Base-by-base conservation (phyloP, 805 yeast genomes). In the Candida sphagnicola region DNA sequence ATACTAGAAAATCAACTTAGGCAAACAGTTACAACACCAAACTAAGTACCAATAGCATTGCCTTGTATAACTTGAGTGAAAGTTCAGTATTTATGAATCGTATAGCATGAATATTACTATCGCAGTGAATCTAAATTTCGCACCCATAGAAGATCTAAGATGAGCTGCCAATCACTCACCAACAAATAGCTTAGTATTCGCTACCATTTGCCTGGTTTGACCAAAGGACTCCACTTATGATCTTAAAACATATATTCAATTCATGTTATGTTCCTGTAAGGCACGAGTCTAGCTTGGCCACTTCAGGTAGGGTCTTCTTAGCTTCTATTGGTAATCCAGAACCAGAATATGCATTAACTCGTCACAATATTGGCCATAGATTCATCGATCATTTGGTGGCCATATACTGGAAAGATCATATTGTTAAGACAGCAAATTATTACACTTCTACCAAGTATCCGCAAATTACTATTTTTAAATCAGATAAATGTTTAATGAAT, bases 321-420 rank as follows among this genome's bases (percentile, higher is more conserved):
- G 74, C 78, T 3, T 79, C 87, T 0, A 61, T 88, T 2, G 96
- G 96, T 1, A 88, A 88, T 50, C 95, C 95, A 0, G 85, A 80
- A 39, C 71, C 77, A 0, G 59, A 67, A 35, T 85, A 73, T 48
- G 59, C 61, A 5, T 67, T 69, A 5, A 84, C 95, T 0, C 65
- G 95, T 25, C 96, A 88, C 53, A 86, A 82, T 42, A 86, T 81
- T 0, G 96, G 95, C 1, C 85, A 85, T 45, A 54, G 70, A 35
- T 60, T 80, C 28, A 65, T 80, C 25, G 58, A 65, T 42, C 48
- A 53, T 46, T 39, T 66, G 18, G 51, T 50, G 4, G 32, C 40
- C 1, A 46, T 43, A 13, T 49, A 49, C 28, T 62, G 67, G 66
- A 28, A 40, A 17, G 38, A 40, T n/a, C 59, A 55, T 29, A 36